Base-by-base conservation (phyloP, 306 rosid species). In the Vigna trinervia region DNA sequence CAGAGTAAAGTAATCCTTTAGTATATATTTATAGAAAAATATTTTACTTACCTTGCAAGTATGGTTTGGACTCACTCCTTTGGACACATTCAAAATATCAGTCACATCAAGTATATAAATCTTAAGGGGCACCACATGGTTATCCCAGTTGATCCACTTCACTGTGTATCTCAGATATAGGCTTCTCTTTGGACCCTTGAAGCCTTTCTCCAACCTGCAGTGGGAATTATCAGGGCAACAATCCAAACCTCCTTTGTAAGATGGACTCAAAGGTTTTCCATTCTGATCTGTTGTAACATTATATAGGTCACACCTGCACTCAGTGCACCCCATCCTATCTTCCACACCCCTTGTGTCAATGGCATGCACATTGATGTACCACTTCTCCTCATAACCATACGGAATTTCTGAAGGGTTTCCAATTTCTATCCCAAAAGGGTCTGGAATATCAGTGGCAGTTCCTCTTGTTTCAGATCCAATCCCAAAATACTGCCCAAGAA, bases 271-370 rank as follows among this genome's bases (percentile, higher is more conserved):
- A 26, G 90, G 89, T 3, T 22, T 78, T 0, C 88, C 90, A 66
- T 56, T 0, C 30, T 1, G 56, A 61, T 84, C 93, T 8, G 46
- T 83, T 9, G 90, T 85, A 15, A 89, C 75, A 34, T 91, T 87
- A 82, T 91, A 93, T 12, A 91, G 84, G 70, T 87, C 81, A 73
- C 98, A 91, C 41, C 78, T 70, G 60, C 96, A 93, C 78, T 93
- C 96, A 26, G 23, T 68, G 56, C 98, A 93, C 28, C 96, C 95
- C 74, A 85, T 0, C 34, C 62, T 78, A 46, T 91, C 89, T 69
- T 72, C 88, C 0, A 79, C 90, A 0, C 95, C 98, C 11, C 96
- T 63, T 8, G 98, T 93, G 64, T 93, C 98, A 56, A 93, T 91
- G 0, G 87, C 96, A 66, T 93, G 98, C 5, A 89, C 81, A 41